These are phyloP conservation scores for Cytospora chrysosperma DNA, from an alignment of 2,329 filamentous ascomycete genomes.

Conservation along the genomic window DNA sequence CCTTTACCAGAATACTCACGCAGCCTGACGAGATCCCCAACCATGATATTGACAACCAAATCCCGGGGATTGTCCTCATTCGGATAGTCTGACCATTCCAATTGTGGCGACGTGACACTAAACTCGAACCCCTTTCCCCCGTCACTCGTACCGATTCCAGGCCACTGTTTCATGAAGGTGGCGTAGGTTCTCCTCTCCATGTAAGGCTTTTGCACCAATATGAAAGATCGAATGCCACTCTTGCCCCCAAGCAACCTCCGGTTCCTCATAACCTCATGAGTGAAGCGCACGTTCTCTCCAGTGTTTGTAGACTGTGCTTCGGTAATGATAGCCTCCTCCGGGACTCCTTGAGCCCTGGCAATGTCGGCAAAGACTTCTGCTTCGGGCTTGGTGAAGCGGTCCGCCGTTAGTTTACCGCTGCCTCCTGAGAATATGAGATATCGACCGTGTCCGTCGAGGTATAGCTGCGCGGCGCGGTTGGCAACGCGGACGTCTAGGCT, in stretches of 20 bases:
- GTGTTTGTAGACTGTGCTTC: constrained; percentile 45
- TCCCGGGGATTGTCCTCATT: constrained; percentile 41
- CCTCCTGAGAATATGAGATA: constrained; percentile 46
- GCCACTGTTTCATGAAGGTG: constrained; percentile 48
- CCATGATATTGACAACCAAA: constrained; percentile 44
- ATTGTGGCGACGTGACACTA: constrained; percentile 41
- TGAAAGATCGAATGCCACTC: constrained; percentile 32
- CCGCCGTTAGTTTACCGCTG: constrained; percentile 41
- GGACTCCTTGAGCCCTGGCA: constrained; percentile 41
- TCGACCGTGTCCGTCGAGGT: constrained; percentile 39
- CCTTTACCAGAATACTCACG: constrained; percentile 42
- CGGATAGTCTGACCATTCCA: constrained; percentile 42
- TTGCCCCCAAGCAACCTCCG: constrained; percentile 26
- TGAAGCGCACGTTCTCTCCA: constrained; percentile 48
- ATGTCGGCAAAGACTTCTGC: constrained; percentile 44
- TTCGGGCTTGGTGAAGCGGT: constrained; percentile 41
- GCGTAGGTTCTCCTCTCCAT: constrained; percentile 48
- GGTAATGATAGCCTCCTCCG: constrained; percentile 38
- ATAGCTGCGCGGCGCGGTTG: constrained; percentile 41
- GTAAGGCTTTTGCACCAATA: constrained; percentile 49
- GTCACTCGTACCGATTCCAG: constrained; percentile 27
- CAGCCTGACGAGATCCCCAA: constrained; percentile 45
- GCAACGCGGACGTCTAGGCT: constrained; percentile 48
- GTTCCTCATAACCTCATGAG: constrained; percentile 36
- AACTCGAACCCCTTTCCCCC: constrained; percentile 30